Base-by-base conservation (phyloP, 2,329 filamentous ascomycete genomes). In the Alternaria triticimaculans region DNA sequence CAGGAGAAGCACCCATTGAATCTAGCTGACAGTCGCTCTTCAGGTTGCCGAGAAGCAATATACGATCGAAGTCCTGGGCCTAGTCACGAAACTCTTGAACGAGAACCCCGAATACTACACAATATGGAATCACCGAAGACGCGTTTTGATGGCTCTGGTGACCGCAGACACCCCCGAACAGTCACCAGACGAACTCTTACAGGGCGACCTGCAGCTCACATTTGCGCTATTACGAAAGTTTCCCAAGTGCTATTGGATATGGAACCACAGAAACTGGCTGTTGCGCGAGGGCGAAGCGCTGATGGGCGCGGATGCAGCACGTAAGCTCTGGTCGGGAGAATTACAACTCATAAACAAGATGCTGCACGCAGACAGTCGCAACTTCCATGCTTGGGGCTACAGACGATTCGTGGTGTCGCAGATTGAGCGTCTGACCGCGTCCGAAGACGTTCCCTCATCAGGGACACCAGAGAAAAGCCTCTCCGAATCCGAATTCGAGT, bases 161-260 rank as follows among this genome's bases (percentile, higher is more conserved):
- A 82, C 74, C 76, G 58, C 66, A 20, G 64, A 66, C 23, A 37
- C 58, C 4, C 50, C 58, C 18, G 18, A 43, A 45, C 65, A 80
- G 64, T 72, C 77, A 46, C 77, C 82, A 28, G 78, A 83, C 45
- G 82, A 88, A 3, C 76, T 90, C 30, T 86, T 98, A 65, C 86
- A 87, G 50, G 84, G 87, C 59, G 96, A 99, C 78, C 85, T 99
- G 33, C 83, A 84, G 51, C 97, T 97, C 76, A 90, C 95, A 33
- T 88, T 97, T 44, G 92, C 93, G 0, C 86, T 99, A 20, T 87
- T 99, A 54, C 87, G 92, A 68, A 89, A 93, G 69, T 95, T 89
- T 69, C 96, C 96, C 7, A 99, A 99, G 80, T 98, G 96, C 85
- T 99, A 99, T 83, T 98, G 96, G 95, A 95, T 99, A 75, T 99